Percentiles rank a stretch among this genome's conserved stretches.
These are phyloP conservation scores for Lomentospora prolificans DNA, from an alignment of 2,329 filamentous ascomycete genomes.

Conservation along the genomic window DNA sequence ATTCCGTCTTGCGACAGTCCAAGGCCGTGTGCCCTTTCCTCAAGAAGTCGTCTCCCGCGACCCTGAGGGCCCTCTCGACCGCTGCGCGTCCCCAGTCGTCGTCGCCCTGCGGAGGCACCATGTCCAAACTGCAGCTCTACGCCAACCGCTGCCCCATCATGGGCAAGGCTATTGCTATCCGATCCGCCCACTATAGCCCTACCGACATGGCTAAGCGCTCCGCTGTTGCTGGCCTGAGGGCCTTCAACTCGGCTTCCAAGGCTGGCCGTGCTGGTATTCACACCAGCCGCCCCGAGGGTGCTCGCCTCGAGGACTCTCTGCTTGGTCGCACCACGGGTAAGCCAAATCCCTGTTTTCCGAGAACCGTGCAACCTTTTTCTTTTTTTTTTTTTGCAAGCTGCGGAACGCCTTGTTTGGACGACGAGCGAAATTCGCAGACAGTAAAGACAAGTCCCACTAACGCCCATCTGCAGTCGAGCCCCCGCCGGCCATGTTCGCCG, in stretches of 20 bases:
- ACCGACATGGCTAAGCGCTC: constrained; percentile 28
- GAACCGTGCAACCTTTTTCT: no score
- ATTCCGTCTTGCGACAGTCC: constrained; percentile 88
- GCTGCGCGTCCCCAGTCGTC: constrained; percentile 50
- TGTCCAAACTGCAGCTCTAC: constrained; percentile 92
- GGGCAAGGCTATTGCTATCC: constrained; percentile 92
- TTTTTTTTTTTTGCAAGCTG: background rate
- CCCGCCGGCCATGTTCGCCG: background rate
- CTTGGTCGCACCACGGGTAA: constrained; percentile 36
- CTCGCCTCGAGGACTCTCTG: constrained; percentile 57
- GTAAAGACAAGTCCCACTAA: no score
- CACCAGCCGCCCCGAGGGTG: constrained; percentile 67
- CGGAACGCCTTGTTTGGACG: background rate
- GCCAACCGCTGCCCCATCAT: constrained; percentile 95
- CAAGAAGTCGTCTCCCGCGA: constrained; percentile 85
- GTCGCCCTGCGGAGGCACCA: constrained; percentile 77
- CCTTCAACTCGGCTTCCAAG: constrained; percentile 40
- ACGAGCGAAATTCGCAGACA: no score
- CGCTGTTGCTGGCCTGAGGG: constrained; percentile 38
- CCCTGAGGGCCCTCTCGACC: constrained; percentile 79
- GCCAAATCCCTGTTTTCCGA: no score
- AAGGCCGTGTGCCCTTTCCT: constrained; percentile 96
- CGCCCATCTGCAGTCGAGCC: constrained; percentile 14
- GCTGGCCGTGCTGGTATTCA: constrained; percentile 66
- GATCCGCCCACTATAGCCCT: constrained; percentile 50